A percentile compares a stretch with the other conserved stretches of the same genome.
Evolutionary conservation across 2,329 filamentous ascomycete species (phyloP).

Genomic region (Fusarium sp.): DNA sequence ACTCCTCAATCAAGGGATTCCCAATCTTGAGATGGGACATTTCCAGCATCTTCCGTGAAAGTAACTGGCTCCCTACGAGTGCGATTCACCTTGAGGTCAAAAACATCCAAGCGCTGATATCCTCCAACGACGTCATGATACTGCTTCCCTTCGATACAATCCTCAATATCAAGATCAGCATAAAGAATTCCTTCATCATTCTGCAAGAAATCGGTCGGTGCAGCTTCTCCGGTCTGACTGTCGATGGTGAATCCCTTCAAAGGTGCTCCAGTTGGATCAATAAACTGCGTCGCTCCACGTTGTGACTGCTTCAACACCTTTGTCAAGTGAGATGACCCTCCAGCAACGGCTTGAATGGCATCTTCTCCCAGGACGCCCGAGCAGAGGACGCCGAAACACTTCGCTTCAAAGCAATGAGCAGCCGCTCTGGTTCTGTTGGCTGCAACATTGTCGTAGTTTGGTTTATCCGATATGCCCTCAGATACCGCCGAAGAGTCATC

Average conservation of each 20-base stretch:
- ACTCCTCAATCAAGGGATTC: rapidly evolving
- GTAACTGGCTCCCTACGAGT: constrained; percentile 51
- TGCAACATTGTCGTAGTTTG: constrained; percentile 65
- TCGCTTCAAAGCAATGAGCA: constrained; percentile 69
- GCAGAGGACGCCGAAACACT: constrained; percentile 66
- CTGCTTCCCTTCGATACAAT: constrained; percentile 67
- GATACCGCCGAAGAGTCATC: rapidly evolving
- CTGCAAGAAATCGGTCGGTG: constrained; percentile 54
- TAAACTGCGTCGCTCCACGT: constrained; percentile 61
- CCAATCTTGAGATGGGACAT: rapidly evolving
- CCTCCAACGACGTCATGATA: constrained; percentile 68
- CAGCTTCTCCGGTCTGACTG: constrained; percentile 21
- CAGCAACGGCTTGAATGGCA: constrained; percentile 51
- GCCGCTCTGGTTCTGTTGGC: constrained; percentile 65
- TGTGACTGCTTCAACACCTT: constrained; percentile 53
- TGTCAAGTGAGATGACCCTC: constrained; percentile 45
- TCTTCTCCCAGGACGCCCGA: constrained; percentile 56
- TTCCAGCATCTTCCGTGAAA: constrained; percentile 28
- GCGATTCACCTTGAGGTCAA: constrained; percentile 62
- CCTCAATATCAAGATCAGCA: constrained; percentile 61
- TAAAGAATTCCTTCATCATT: constrained; percentile 62
- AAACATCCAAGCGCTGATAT: constrained; percentile 67
- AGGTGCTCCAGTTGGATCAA: constrained; percentile 62
- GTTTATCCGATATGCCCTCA: background rate
- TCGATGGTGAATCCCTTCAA: constrained; percentile 54